Percentiles rank a stretch among this genome's conserved stretches.
phyloP scores from a whole-genome alignment of 208 protist genomes.

The Endotrypanum monterogeii region DNA sequence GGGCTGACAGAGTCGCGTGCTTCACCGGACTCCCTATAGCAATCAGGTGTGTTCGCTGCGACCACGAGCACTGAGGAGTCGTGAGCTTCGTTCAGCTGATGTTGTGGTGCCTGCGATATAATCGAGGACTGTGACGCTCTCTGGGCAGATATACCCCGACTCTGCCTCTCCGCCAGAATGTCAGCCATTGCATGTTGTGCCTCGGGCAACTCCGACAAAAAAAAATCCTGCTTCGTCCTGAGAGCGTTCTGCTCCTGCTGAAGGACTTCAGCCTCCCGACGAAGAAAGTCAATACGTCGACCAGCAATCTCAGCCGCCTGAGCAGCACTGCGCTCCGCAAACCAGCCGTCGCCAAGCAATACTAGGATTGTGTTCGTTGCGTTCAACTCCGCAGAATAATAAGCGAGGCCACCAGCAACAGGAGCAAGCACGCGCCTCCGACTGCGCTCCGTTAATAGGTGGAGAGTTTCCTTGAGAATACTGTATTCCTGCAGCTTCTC shows the following conservation, averaged over 20 bases:
- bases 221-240: conserved; percentile 51
- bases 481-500: conserved; percentile 52
- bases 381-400: conserved; percentile 78
- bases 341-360: conserved; percentile 89
- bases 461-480: conserved; percentile 53
- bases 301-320: conserved; percentile 74
- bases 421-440: conserved; percentile 71
- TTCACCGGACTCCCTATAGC: neutral
- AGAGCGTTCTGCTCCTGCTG: conserved; percentile 62
- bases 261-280: conserved; percentile 65
- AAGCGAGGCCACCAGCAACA: conserved; percentile 78
- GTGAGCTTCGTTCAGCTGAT: neutral
- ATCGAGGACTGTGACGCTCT: neutral
- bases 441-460: conserved; percentile 49
- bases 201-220: conserved; percentile 69
- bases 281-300: conserved; percentile 70
- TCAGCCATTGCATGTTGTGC: conserved; percentile 49
- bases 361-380: conserved; percentile 86
- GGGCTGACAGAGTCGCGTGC: neutral
- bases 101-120: neutral
- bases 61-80: neutral
- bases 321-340: conserved; percentile 81
- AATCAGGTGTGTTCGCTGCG: neutral
- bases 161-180: conserved; percentile 42
- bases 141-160: conserved; percentile 14